phyloP scores from a whole-genome alignment of 495 filamentous ascomycete species.

The Penicillium parvum region DNA sequence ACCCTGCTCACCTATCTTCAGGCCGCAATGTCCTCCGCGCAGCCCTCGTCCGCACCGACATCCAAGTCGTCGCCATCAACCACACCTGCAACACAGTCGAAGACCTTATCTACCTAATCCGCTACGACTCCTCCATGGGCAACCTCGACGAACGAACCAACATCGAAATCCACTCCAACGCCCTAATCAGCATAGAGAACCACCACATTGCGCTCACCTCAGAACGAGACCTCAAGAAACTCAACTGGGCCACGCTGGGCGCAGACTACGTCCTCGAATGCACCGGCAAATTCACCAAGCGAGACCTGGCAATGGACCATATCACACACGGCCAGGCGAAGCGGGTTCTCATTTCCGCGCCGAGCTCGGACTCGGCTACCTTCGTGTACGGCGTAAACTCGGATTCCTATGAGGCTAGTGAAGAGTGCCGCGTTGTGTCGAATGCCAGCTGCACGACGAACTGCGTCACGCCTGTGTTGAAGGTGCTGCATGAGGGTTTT shows the following conservation, averaged over 20 bases:
- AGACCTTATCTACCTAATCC: slow-evolving; percentile 37
- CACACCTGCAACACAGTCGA: slow-evolving; percentile 31
- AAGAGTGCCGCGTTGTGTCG: slow-evolving; percentile 26
- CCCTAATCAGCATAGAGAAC: slow-evolving; percentile 24
- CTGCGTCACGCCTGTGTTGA: slow-evolving; percentile 33
- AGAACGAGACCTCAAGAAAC: slow-evolving; percentile 31
- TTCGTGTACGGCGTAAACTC: slow-evolving; percentile 36
- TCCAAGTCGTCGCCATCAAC: slow-evolving; percentile 35
- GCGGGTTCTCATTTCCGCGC: slow-evolving; percentile 34
- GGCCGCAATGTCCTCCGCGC: slow-evolving; percentile 36
- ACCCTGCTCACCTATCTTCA: slow-evolving; percentile 2
- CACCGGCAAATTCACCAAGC: slow-evolving; percentile 37
- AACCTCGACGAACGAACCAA: slow-evolving; percentile 22
- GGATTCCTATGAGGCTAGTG: slow-evolving; percentile 21
- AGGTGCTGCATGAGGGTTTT: slow-evolving; percentile 29
- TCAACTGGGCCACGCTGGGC: slow-evolving; percentile 29
- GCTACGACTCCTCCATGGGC: slow-evolving; percentile 36
- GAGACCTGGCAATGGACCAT: slow-evolving; percentile 28
- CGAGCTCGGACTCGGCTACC: slow-evolving; percentile 32
- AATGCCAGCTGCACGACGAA: slow-evolving; percentile 37
- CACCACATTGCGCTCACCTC: slow-evolving; percentile 29
- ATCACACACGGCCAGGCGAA: slow-evolving; percentile 29
- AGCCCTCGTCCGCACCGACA: slow-evolving; percentile 27
- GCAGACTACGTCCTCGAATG: slow-evolving; percentile 36
- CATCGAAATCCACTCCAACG: slow-evolving; percentile 27